These are phyloP conservation scores for Mortierella sp. DNA, from an alignment of 371 early-diverging fungal genomes.

Conservation along the genomic window DNA sequence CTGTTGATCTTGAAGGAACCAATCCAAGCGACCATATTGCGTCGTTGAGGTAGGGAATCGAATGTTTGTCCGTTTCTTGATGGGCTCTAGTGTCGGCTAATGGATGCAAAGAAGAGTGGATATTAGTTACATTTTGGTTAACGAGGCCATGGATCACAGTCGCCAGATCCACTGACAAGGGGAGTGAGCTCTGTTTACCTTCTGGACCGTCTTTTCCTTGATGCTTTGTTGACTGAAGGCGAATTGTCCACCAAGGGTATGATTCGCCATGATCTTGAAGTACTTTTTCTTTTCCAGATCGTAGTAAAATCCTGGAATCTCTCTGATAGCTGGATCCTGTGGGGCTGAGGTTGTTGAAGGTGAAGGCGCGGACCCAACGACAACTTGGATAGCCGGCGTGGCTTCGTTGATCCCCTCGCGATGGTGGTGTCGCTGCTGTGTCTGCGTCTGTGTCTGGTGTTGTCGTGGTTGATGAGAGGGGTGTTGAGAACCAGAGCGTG, in stretches of 20 bases:
- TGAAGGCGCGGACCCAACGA: background rate
- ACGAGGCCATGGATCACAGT: background rate
- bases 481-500: background rate
- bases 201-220: constrained; percentile 28
- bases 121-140: background rate
- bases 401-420: background rate
- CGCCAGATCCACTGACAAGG: background rate
- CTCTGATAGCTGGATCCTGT: constrained; percentile 27
- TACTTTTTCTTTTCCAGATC: constrained; percentile 66
- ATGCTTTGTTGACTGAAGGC: constrained; percentile 55
- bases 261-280: constrained; percentile 62
- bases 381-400: background rate
- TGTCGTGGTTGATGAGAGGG: background rate
- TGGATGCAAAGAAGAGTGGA: background rate
- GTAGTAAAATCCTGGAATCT: constrained; percentile 71
- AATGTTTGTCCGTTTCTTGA: constrained; percentile 4
- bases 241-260: constrained; percentile 44
- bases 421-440: background rate
- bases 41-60: constrained; percentile 15
- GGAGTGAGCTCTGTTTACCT: constrained; percentile 12
- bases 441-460: background rate
- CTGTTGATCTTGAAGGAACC: constrained; percentile 32
- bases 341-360: background rate
- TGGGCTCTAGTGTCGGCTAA: constrained; percentile 37
- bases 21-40: constrained; percentile 27